Conservation (phyloP, 495 filamentous ascomycete species). For the Echria macrotheca region DNA sequence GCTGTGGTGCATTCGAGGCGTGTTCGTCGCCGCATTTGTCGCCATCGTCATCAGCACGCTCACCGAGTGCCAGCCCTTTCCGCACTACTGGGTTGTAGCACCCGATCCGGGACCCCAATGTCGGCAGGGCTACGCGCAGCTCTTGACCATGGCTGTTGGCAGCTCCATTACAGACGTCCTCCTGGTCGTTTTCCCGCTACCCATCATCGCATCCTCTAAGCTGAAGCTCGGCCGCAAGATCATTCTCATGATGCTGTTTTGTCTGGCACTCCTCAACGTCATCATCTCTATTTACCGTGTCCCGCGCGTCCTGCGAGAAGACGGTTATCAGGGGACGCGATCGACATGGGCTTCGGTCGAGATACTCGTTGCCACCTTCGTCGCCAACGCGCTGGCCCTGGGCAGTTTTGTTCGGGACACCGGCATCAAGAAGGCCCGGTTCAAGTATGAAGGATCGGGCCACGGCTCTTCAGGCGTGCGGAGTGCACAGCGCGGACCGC, state of each 20-base stretch:
- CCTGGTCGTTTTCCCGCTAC: constrained; percentile 80
- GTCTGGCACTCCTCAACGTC: constrained; percentile 66
- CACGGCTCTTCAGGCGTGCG: no score
- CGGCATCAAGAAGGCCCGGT: constrained; percentile 70
- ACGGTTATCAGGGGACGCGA: constrained; percentile 65
- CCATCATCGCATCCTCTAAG: constrained; percentile 66
- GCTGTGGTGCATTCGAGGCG: constrained; percentile 63
- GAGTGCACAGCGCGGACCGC: no score
- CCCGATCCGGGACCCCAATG: constrained; percentile 83
- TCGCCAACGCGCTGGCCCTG: constrained; percentile 70
- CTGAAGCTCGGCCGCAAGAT: constrained; percentile 60
- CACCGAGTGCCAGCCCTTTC: constrained; percentile 77
- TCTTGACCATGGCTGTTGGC: constrained; percentile 72
- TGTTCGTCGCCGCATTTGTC: constrained; percentile 66
- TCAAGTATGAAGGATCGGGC: constrained; percentile 51
- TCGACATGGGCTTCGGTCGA: constrained; percentile 73
- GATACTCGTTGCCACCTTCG: constrained; percentile 65
- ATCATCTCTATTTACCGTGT: constrained; percentile 69
- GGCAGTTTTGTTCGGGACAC: constrained; percentile 75
- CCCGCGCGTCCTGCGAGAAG: constrained; percentile 55
- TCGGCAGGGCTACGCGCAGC: constrained; percentile 71
- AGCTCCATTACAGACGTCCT: constrained; percentile 83
- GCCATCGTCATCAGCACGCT: constrained; percentile 74
- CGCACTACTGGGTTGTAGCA: constrained; percentile 80
- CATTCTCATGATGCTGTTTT: constrained; percentile 66